These are phyloP conservation scores for Nasturtium officinale DNA, from an alignment of 345 rosid species.

Conservation along the genomic window DNA sequence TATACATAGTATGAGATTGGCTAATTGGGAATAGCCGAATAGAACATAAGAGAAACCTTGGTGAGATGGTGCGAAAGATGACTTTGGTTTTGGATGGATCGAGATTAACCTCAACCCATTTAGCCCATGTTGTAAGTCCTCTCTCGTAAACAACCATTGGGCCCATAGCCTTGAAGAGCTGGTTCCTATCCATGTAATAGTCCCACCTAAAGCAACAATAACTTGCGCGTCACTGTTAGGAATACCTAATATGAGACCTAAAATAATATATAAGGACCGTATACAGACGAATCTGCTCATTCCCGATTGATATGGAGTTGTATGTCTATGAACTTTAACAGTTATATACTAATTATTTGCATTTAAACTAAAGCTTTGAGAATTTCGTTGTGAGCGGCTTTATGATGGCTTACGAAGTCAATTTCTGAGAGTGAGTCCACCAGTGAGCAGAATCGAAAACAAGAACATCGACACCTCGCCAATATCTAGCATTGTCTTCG, in stretches of 20 bases:
- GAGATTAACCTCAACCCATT: conserved; percentile 81
- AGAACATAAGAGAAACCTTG: conserved; percentile 43
- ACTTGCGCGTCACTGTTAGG: not conserved
- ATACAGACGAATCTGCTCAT: not conserved
- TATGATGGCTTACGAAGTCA: conserved; percentile 33
- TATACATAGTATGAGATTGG: not conserved
- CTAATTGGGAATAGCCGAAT: not conserved
- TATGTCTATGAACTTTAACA: not conserved
- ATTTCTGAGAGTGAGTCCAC: conserved; percentile 92
- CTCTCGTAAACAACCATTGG: conserved; percentile 72
- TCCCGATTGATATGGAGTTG: not conserved
- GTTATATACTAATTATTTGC: not conserved
- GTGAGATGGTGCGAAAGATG: conserved; percentile 80
- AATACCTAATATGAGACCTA: not conserved
- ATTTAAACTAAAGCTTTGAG: not conserved
- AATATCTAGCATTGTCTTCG: conserved; percentile 88
- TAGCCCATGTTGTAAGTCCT: conserved; percentile 79
- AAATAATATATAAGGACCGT: not conserved
- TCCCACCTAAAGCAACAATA: conserved; percentile 68
- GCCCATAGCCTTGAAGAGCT: conserved; percentile 57
- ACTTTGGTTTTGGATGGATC: conserved; percentile 62
- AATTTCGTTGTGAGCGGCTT: not conserved
- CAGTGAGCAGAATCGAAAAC: conserved; percentile 97
- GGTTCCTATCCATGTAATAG: conserved; percentile 57
- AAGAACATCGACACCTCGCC: conserved; percentile 82